These are phyloP conservation scores for Thozetella sp. DNA, from an alignment of 495 filamentous ascomycete species.

Conservation along the genomic window DNA sequence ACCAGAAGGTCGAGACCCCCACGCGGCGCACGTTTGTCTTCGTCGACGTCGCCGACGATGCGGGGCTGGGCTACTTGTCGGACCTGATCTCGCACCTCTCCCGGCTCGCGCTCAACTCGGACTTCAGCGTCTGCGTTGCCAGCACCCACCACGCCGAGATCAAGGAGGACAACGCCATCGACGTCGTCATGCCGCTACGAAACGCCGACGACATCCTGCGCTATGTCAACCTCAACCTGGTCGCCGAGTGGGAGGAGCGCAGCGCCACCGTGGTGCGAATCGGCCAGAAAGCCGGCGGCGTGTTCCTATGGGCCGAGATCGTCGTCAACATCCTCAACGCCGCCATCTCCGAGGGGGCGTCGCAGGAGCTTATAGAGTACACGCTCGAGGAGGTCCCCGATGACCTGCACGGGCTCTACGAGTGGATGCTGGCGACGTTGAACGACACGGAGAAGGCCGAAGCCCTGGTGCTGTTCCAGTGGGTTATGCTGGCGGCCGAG, in stretches of 20 bases:
- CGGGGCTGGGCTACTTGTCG: conserved; percentile 23
- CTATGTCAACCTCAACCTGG: conserved; percentile 31
- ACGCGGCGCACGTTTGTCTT: conserved; percentile 33
- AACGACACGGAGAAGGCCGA: conserved; percentile 32
- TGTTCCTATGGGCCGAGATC: conserved; percentile 39
- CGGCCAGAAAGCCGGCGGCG: conserved; percentile 27
- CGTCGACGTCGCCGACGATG: conserved; percentile 30
- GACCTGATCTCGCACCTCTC: conserved; percentile 29
- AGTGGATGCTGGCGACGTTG: conserved; percentile 34
- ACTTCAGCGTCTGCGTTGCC: conserved; percentile 37
- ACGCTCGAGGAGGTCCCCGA: conserved; percentile 31
- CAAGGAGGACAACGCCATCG: conserved; percentile 21
- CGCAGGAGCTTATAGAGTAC: conserved; percentile 31
- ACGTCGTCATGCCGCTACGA: conserved; percentile 29
- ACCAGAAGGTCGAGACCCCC: conserved; percentile 21
- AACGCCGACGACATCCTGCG: conserved; percentile 34
- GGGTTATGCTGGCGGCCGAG: conserved; percentile 34
- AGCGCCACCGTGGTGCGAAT: conserved; percentile 20
- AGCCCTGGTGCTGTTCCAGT: conserved; percentile 33
- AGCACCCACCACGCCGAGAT: conserved; percentile 24
- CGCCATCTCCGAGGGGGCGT: conserved; percentile 33
- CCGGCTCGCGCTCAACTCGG: conserved; percentile 32
- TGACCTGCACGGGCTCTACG: conserved; percentile 35
- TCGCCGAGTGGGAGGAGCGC: conserved; percentile 34
- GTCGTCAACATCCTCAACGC: conserved; percentile 37